Evolutionary conservation across 139 green algal genomes (phyloP), one percentile per base, ranked within the genome.

Genomic region (Haematococcus lacustris): DNA sequence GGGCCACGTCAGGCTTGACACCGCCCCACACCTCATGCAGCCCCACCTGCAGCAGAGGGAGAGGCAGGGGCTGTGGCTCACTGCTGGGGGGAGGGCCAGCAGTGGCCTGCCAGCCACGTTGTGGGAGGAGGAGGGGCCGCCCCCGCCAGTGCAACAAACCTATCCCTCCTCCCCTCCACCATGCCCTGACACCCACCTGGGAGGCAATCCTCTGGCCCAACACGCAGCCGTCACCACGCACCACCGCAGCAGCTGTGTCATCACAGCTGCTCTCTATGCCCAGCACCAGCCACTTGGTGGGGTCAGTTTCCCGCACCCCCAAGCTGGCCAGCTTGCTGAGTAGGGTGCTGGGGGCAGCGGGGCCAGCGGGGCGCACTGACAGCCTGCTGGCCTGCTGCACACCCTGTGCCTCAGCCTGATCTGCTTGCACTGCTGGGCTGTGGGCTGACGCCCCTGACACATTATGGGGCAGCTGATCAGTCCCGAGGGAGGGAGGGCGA

Each of bases 251-350:
- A 13, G 82, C 91, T 0, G 91, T 97, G 84, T 97, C 91, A 77
- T 97, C 91, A 70, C 91, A 97, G 82, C 82, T 91, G 77, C 86
- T 93, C 74, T 97, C 91, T 47, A 97, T 96, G 51, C 90, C 91
- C 50, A 97, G 81, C 4, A 97, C 78, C 30, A 94, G 13, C 76
- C 76, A 81, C 30, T 53, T 28, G 2, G 28, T 23, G 63, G 26
- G 1, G 63, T 35, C 3, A 25, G 26, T 33, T 25, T 28, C 6
- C 32, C 17, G 17, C 53, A 28, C 53, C 33, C 26, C 53, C 32
- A 33, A n/a, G 53, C 53, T 37, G 33, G 17, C 4, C 53, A 63
- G 4, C 26, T 28, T 37, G 53, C 13, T n/a, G 13, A 57, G 47
- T 21, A 57, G 47, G 13, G 47, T n/a, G 47, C 21, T n/a, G 21